Evolutionary conservation across 306 rosid species (phyloP), one percentile per base, ranked within the genome.

Genomic region (Canavalia gladiata): DNA sequence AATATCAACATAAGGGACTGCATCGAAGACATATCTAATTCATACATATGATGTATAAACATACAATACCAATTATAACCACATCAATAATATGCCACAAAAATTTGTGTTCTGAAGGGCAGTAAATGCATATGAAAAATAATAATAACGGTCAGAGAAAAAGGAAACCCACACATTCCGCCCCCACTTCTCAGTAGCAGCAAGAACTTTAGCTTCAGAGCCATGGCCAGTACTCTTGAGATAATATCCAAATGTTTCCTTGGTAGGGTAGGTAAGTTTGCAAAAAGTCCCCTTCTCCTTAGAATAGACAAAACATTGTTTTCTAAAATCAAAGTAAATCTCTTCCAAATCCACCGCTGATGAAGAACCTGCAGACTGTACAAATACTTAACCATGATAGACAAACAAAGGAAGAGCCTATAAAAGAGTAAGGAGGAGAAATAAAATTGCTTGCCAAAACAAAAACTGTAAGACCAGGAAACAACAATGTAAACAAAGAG

Each of bases 101-200:
- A 75, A 50, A 58, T 68, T 52, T 52, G 28, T 52, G 41, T 34
- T 49, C 42, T 43, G 65, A 84, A 72, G 11, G 45, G 30, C 18
- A 50, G 76, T n/a, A 37, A 49, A 18, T 33, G 69, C 62, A 77
- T 59, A 50, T 72, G 80, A 62, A 46, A 54, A 73, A 54, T 34
- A 30, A 82, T 58, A 63, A 79, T 13, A 47, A 54, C 8, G 52
- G 50, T 51, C 58, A 77, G 12, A 63, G 52, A 75, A 78, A 63
- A 82, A 64, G 64, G 86, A 66, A 87, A 93, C 97, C 77, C 87
- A 96, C 99, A 87, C 89, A 76, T 93, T 96, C 81, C 97, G 93
- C 52, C 97, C 99, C 98, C 99, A 96, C 87, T 90, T 96, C 83
- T 93, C 97, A 57, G 87, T 84, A 58, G 99, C 97, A 79, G 92